phyloP scores from a whole-genome alignment of 2,329 filamentous ascomycete genomes.

The Emmonsiellopsis sp. region DNA sequence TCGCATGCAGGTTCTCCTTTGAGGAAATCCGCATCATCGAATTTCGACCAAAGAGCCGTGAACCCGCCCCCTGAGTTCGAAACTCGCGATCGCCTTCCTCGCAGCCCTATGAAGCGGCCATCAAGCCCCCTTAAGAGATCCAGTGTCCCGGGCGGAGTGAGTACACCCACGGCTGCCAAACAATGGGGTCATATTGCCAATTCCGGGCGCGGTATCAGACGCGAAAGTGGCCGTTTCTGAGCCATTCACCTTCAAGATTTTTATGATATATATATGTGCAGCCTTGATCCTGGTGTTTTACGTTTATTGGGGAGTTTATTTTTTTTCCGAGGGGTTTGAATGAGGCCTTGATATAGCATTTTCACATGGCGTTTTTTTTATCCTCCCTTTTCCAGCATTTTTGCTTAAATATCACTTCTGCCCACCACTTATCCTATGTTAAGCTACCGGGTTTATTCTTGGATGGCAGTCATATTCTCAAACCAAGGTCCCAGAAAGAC shows the following conservation, averaged over 20 bases:
- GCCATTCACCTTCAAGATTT: neutral
- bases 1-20: conserved; percentile 74
- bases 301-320: neutral
- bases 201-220: conserved; percentile 10
- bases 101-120: conserved; percentile 29
- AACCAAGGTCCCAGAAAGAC: no score
- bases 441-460: no score
- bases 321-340: neutral
- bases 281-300: neutral
- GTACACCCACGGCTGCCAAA: conserved; percentile 24
- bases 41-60: conserved; percentile 35
- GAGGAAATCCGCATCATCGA: conserved; percentile 64
- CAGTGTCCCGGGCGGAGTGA: conserved; percentile 30
- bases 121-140: conserved; percentile 36
- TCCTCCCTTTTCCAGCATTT: no score
- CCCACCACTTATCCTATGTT: no score
- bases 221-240: conserved; percentile 23
- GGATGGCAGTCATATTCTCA: no score
- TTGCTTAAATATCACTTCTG: no score
- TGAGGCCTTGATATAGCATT: no score
- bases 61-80: conserved; percentile 29
- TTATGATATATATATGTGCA: neutral
- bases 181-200: conserved; percentile 16
- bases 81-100: conserved; percentile 23
- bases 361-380: no score